Evolutionary conservation across 2,329 filamentous ascomycete genomes (phyloP).

Genomic region (Penicillium hordei): DNA sequence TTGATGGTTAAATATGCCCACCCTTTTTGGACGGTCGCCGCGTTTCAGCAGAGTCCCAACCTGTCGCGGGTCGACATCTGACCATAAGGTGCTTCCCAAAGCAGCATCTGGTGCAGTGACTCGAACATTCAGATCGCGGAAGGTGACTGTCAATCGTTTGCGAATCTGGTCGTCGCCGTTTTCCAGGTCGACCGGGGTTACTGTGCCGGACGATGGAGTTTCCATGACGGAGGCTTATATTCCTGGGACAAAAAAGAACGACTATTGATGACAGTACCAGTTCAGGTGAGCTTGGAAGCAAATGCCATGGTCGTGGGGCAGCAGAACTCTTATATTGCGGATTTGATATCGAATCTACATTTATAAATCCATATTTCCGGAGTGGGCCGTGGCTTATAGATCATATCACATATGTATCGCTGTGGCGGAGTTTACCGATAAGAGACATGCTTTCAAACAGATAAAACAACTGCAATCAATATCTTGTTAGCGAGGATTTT

Average conservation of each 20-base stretch:
- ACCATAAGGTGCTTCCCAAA: constrained; percentile 36
- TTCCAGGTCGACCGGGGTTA: constrained; percentile 29
- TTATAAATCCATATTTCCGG: constrained; percentile 24
- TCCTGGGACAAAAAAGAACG: background rate
- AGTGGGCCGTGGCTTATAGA: constrained; percentile 3
- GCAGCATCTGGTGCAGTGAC: constrained; percentile 40
- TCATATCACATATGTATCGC: background rate
- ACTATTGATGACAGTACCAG: background rate
- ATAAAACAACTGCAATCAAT: background rate
- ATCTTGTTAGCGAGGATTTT: background rate
- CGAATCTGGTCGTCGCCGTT: constrained; percentile 18
- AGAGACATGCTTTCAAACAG: background rate
- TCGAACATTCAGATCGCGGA: constrained; percentile 35
- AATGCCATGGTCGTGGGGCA: background rate
- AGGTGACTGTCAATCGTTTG: constrained; percentile 39
- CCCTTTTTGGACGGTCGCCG: constrained; percentile 29
- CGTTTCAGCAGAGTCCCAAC: constrained; percentile 22
- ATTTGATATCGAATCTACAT: constrained; percentile 1
- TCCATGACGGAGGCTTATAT: constrained; percentile 21
- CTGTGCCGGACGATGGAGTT: constrained; percentile 30
- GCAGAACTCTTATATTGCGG: constrained; percentile 14
- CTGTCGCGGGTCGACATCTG: constrained; percentile 35
- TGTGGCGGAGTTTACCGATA: background rate
- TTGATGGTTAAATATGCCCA: constrained; percentile 11
- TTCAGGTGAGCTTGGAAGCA: background rate